A percentile compares a stretch with the other conserved stretches of the same genome.
Evolutionary conservation across 805 yeast species (phyloP).

Genomic region (Komagataella ulmi): DNA sequence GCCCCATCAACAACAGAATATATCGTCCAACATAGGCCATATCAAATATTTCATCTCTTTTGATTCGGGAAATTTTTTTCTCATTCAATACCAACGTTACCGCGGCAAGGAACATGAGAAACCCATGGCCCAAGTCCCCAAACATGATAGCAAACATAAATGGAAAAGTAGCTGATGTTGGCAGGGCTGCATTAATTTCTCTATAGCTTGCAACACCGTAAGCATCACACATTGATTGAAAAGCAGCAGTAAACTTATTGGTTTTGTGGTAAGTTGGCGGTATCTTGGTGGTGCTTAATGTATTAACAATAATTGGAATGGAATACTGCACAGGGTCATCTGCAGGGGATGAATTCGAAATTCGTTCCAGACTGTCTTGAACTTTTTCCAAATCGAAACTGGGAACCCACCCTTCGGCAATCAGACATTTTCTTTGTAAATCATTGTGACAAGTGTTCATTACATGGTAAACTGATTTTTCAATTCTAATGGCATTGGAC

Average conservation of each 20-base stretch:
- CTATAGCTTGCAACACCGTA: conserved; percentile 89
- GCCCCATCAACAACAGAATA: conserved; percentile 83
- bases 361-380: conserved; percentile 28
- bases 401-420: conserved; percentile 71
- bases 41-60: conserved; percentile 87
- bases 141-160: conserved; percentile 99
- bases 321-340: conserved; percentile 3
- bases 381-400: conserved; percentile 33
- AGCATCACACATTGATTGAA: conserved; percentile 89
- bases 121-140: conserved; percentile 97
- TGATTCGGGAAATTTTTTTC: conserved; percentile 47
- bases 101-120: conserved; percentile 67
- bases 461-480: conserved; percentile 42
- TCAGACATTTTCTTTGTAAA: conserved; percentile 47
- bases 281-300: conserved; percentile 61
- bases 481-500: conserved; percentile 41
- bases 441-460: conserved; percentile 62
- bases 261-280: conserved; percentile 95
- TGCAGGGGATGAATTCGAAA: conserved; percentile 9
- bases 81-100: conserved; percentile 62
- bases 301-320: conserved; percentile 27
- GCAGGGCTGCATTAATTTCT: conserved; percentile 92
- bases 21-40: conserved; percentile 95
- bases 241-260: conserved; percentile 89
- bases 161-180: conserved; percentile 92